Conservation (phyloP, 257 asterid genomes). For the Solanum peruvianum region DNA sequence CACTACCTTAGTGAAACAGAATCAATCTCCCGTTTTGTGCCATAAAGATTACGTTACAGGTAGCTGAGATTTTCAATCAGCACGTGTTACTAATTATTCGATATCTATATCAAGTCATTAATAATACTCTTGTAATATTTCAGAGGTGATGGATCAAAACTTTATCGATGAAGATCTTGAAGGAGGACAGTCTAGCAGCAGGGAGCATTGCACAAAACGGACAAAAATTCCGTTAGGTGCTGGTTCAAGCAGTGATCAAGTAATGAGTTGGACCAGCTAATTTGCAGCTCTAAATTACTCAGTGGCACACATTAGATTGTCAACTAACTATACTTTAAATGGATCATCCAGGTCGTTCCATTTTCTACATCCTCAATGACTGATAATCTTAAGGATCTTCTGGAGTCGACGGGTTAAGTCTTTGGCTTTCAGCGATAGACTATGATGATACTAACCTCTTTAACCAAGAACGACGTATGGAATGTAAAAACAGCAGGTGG, state of each 20-base stretch:
- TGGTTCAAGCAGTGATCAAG: constrained; percentile 29
- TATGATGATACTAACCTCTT: neutral
- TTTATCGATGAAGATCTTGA: constrained; percentile 38
- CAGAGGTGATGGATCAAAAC: constrained; percentile 63
- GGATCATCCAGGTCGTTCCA: constrained; percentile 33
- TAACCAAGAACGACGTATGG: neutral
- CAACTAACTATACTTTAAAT: neutral
- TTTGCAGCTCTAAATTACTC: neutral
- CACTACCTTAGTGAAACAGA: neutral
- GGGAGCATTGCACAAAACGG: constrained; percentile 10
- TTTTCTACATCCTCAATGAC: neutral
- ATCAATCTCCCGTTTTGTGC: neutral
- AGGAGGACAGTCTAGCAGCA: constrained; percentile 21
- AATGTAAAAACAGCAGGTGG: neutral
- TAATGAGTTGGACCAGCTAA: constrained; percentile 4
- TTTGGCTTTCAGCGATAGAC: neutral
- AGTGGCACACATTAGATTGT: neutral
- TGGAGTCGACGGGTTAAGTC: constrained; percentile 8
- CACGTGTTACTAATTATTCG: neutral
- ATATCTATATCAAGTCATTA: neutral
- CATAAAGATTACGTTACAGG: constrained; percentile 34
- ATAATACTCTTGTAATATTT: neutral
- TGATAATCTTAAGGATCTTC: constrained; percentile 4
- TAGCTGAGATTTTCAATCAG: constrained; percentile 1
- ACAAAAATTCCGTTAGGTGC: constrained; percentile 9